Base-by-base conservation (phyloP, 805 yeast genomes). In the Gaillardinia entomophila region DNA sequence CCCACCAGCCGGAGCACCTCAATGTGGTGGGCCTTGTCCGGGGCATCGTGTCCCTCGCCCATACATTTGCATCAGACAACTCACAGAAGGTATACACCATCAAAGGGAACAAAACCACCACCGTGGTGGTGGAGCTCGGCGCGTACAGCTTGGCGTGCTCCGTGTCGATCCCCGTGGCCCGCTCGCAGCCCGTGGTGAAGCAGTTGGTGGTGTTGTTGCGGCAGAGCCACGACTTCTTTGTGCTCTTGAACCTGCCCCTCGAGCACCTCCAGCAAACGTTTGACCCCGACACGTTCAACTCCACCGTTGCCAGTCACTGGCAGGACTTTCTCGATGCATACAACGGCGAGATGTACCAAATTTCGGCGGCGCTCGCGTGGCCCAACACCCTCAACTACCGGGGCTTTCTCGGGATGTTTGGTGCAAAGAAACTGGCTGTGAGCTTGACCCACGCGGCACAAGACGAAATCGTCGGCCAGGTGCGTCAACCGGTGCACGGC, bases 371-470 rank as follows among this genome's bases (percentile, higher is more conserved):
- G 13, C 40, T 58, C n/a, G 35, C 33, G 12, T 66, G 71, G 71
- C 59, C 62, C 19, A 59, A 60, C 30, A 33, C 42, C 29, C 35
- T 62, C 25, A 64, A 63, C 39, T 53, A 54, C 36, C 43, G 41
- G 24, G 71, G 71, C 4, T 53, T 62, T 25, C 43, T 65, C 18
- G 66, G 64, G 3, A 41, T 60, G 27, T 34, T 61, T 6, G 51
- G 53, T 3, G 13, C 31, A 4, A 35, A 37, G n/a, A 53, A 45
- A 27, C 61, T 68, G 8, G 49, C 61, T 1, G 28, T 57, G 4
- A 41, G 39, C 3, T 22, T 62, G 11, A 39, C 33, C 16, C 40
- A 34, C 5, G 23, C 39, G 4, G 24, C 37, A 2, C 28, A 31
- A 23, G 25, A 28, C 12, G 61, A 58, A 27, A 36, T 59, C 3